Evolutionary conservation across 2,329 filamentous ascomycete species (phyloP).

Genomic region (Microcera coccophila): DNA sequence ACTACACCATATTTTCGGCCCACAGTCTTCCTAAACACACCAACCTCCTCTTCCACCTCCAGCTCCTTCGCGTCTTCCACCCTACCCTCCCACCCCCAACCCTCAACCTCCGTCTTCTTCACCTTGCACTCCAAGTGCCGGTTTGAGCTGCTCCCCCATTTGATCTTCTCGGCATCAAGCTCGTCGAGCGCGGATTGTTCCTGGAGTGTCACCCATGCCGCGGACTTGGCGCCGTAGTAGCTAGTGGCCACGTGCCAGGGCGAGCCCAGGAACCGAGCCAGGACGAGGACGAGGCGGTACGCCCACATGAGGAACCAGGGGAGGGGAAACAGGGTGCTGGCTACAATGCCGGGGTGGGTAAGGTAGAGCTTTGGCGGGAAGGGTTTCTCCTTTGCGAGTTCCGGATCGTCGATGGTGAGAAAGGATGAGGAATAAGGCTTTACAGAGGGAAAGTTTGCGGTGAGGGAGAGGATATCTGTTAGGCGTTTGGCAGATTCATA

Average conservation of each 20-base stretch:
- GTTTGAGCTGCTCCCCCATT: constrained; percentile 80
- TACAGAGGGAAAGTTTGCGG: constrained; percentile 62
- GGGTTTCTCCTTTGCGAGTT: constrained; percentile 19
- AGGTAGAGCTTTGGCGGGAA: constrained; percentile 65
- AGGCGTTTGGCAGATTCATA: constrained; percentile 89
- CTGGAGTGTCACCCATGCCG: constrained; percentile 74
- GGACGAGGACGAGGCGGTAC: constrained; percentile 64
- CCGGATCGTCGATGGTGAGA: constrained; percentile 38
- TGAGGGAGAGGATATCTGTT: constrained; percentile 78
- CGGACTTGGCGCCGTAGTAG: constrained; percentile 71
- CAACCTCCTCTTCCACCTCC: constrained; percentile 41
- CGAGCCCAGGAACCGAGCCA: constrained; percentile 75
- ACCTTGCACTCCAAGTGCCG: constrained; percentile 55
- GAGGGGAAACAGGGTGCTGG: constrained; percentile 75
- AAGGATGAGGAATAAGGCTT: constrained; percentile 54
- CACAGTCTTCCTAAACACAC: constrained; percentile 48
- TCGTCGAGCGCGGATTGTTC: constrained; percentile 59
- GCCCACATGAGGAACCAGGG: constrained; percentile 63
- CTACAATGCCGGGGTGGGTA: constrained; percentile 81
- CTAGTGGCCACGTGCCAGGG: constrained; percentile 80
- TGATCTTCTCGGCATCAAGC: constrained; percentile 53
- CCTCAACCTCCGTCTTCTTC: constrained; percentile 76
- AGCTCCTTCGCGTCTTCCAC: constrained; percentile 45
- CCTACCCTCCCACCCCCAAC: constrained; percentile 72
- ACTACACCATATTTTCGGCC: constrained; percentile 57